Evolutionary conservation across 331 rosid genomes (phyloP).

Genomic region (Cydonia oblonga): DNA sequence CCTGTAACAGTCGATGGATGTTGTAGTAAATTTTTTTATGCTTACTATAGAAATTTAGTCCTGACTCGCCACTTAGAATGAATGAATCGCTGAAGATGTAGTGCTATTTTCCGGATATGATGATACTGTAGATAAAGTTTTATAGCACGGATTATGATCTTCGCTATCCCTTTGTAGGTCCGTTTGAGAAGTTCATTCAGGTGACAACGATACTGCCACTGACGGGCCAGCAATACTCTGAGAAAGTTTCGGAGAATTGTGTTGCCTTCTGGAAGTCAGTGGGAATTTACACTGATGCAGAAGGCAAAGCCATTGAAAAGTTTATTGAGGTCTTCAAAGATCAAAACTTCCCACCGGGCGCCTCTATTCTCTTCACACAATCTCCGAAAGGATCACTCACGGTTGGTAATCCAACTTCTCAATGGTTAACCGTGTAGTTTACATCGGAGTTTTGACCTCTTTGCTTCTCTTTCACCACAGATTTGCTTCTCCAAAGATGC

Average conservation of each 20-base stretch:
- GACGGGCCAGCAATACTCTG: constrained; percentile 43
- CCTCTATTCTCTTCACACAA: constrained; percentile 50
- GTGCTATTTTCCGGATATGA: neutral
- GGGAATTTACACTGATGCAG: constrained; percentile 47
- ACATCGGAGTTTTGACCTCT: neutral
- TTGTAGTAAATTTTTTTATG: neutral
- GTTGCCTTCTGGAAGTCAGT: constrained; percentile 36
- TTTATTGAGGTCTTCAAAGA: constrained; percentile 35
- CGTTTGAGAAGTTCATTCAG: constrained; percentile 55
- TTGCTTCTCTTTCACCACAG: constrained; percentile 11
- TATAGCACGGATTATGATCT: neutral
- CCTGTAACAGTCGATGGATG: neutral
- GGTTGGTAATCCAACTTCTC: constrained; percentile 15
- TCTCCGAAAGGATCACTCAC: constrained; percentile 44
- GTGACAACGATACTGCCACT: constrained; percentile 38
- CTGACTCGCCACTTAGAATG: neutral
- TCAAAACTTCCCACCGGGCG: constrained; percentile 41
- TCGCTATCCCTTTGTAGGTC: constrained; percentile 23
- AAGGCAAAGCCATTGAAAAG: constrained; percentile 46
- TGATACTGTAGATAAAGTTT: neutral
- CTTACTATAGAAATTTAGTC: neutral
- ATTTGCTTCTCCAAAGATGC: constrained; percentile 59
- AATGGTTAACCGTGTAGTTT: neutral
- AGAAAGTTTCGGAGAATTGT: constrained; percentile 61
- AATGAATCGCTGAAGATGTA: neutral